Conservation (phyloP, 495 filamentous ascomycete genomes). For the Xylaria bambusicola region DNA sequence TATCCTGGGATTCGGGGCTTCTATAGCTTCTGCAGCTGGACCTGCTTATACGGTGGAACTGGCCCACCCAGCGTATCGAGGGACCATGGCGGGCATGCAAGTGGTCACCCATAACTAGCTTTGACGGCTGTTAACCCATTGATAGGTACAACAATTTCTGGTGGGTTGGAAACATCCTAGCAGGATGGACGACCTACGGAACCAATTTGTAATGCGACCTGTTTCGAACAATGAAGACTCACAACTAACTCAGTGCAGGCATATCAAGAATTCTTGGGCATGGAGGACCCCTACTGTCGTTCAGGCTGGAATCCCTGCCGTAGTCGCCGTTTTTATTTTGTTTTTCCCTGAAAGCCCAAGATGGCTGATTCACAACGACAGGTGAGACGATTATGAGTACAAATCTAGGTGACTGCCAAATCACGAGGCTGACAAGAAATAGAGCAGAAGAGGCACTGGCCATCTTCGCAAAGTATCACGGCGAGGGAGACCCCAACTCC, state of each 20-base stretch:
- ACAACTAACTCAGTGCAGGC: conserved; percentile 9
- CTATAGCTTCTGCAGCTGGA: conserved; percentile 19
- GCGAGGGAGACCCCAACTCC: conserved; percentile 50
- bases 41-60: conserved; percentile 18
- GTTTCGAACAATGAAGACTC: not conserved
- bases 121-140: conserved; percentile 3
- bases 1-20: conserved; percentile 44
- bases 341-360: conserved; percentile 56
- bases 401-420: no score
- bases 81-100: conserved; percentile 58
- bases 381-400: no score
- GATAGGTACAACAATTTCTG: conserved; percentile 34
- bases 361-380: conserved; percentile 52
- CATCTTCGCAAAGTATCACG: conserved; percentile 59
- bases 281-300: conserved; percentile 61
- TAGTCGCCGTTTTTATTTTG: conserved; percentile 31
- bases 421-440: not conserved
- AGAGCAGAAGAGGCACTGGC: conserved; percentile 51
- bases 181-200: conserved; percentile 37
- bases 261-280: conserved; percentile 29
- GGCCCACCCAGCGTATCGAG: conserved; percentile 37
- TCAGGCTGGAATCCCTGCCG: conserved; percentile 50
- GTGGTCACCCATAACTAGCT: not conserved
- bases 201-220: conserved; percentile 30
- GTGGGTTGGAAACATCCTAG: conserved; percentile 39